These are phyloP conservation scores for Sclerotinia subarctica DNA, from an alignment of 2,329 filamentous ascomycete genomes.

Conservation along the genomic window DNA sequence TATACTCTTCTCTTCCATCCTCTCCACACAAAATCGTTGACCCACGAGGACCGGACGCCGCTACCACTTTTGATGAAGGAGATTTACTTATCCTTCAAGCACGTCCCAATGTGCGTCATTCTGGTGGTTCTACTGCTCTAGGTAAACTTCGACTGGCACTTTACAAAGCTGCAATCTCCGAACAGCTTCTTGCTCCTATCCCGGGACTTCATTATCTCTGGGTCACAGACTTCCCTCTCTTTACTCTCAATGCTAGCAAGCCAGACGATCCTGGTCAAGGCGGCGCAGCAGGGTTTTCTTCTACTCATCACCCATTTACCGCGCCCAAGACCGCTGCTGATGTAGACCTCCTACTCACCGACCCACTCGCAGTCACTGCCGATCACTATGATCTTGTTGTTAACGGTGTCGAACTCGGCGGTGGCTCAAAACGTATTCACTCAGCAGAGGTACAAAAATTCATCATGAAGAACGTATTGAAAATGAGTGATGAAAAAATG, in stretches of 20 bases:
- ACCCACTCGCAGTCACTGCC: constrained; percentile 70
- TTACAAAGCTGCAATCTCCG: constrained; percentile 33
- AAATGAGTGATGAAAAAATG: constrained; percentile 39
- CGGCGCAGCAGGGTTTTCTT: constrained; percentile 72
- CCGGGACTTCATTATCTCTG: constrained; percentile 67
- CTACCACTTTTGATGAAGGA: constrained; percentile 53
- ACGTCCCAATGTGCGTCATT: constrained; percentile 58
- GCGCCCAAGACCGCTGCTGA: constrained; percentile 72
- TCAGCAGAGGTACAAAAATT: constrained; percentile 77
- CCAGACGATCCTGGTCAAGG: constrained; percentile 63
- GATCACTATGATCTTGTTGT: constrained; percentile 96
- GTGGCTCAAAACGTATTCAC: constrained; percentile 91
- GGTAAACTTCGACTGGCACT: constrained; percentile 37
- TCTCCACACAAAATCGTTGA: background rate
- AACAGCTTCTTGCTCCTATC: constrained; percentile 31
- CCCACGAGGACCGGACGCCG: constrained; percentile 35
- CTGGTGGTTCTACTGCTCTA: constrained; percentile 65
- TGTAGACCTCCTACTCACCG: constrained; percentile 67
- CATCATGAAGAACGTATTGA: constrained; percentile 77
- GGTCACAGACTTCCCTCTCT: constrained; percentile 90
- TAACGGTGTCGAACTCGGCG: constrained; percentile 91
- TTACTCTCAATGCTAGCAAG: constrained; percentile 60
- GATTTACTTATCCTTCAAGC: constrained; percentile 82
- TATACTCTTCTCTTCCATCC: constrained; percentile 28
- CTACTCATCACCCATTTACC: constrained; percentile 95